A percentile compares a stretch with the other conserved stretches of the same genome.
Evolutionary conservation across 352 stramenopile genomes (phyloP).

Genomic region (Phytophthora fragariaefolia): DNA sequence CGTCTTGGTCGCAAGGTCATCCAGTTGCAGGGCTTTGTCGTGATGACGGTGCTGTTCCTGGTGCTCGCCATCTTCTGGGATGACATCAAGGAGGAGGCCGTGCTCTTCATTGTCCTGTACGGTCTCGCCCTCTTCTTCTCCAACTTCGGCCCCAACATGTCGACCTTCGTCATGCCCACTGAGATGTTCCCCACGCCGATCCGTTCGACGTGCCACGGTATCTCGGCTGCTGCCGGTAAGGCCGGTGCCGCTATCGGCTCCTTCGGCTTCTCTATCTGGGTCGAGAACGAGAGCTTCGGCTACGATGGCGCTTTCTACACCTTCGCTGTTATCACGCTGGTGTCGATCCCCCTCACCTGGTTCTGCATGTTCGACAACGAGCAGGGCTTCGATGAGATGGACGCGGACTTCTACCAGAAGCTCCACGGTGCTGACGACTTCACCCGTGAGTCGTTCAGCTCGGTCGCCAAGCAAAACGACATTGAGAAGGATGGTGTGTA

Average conservation of each 20-base stretch:
- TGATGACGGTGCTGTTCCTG: slow-evolving; percentile 75
- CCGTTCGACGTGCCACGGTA: slow-evolving; percentile 86
- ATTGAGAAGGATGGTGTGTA: slow-evolving; percentile 39
- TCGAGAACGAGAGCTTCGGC: slow-evolving; percentile 59
- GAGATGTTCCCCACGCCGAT: slow-evolving; percentile 90
- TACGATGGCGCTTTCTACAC: slow-evolving; percentile 70
- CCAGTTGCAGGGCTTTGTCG: slow-evolving; percentile 74
- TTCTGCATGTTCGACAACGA: slow-evolving; percentile 78
- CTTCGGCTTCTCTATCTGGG: slow-evolving; percentile 73
- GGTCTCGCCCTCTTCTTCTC: slow-evolving; percentile 81
- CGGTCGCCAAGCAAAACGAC: slow-evolving; percentile 35
- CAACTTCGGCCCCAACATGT: slow-evolving; percentile 89
- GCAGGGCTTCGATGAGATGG: slow-evolving; percentile 60
- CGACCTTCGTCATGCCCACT: slow-evolving; percentile 90
- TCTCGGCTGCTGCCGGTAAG: slow-evolving; percentile 90
- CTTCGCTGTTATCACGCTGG: slow-evolving; percentile 54
- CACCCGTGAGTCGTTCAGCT: slow-evolving; percentile 44
- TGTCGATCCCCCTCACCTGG: slow-evolving; percentile 67
- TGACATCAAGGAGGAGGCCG: slow-evolving; percentile 47
- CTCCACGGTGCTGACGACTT: slow-evolving; percentile 44
- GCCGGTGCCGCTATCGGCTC: slow-evolving; percentile 78
- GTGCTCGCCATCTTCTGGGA: slow-evolving; percentile 72
- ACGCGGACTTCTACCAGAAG: slow-evolving; percentile 60
- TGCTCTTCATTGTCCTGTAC: slow-evolving; percentile 81
- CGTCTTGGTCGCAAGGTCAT: slow-evolving; percentile 72